A percentile compares a stretch with the other conserved stretches of the same genome.
phyloP scores from a whole-genome alignment of 164 flowering plant genomes.

The Magnolia sinica region DNA sequence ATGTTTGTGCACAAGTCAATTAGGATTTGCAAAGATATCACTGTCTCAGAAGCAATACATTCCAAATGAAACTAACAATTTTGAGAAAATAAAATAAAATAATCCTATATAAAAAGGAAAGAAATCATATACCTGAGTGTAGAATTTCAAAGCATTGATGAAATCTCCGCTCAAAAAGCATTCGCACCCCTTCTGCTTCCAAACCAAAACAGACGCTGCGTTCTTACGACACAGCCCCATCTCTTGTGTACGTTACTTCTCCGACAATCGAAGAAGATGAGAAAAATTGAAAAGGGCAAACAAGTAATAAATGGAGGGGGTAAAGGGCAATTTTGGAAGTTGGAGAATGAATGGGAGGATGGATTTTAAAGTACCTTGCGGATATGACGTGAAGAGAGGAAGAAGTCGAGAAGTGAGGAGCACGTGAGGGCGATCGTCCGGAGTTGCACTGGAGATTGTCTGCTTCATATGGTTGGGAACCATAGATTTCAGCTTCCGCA shows the following conservation, averaged over 20 bases:
- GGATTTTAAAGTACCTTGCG: conserved; percentile 31
- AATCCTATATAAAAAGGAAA: neutral
- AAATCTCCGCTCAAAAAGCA: conserved; percentile 51
- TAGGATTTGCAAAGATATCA: too few relatives aligned
- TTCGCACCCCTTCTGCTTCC: conserved; percentile 59
- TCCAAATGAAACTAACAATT: too few relatives aligned
- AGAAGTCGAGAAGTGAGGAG: conserved; percentile 55
- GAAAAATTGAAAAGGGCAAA: neutral
- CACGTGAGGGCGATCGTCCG: conserved; percentile 45
- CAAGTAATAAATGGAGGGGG: neutral
- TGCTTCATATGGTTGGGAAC: conserved; percentile 47
- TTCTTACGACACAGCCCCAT: conserved; percentile 51
- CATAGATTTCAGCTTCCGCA: conserved; percentile 63
- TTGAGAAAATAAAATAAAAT: too few relatives aligned
- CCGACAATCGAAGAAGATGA: conserved; percentile 34
- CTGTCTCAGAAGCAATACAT: too few relatives aligned
- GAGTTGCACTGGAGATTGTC: conserved; percentile 33
- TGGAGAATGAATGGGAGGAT: neutral
- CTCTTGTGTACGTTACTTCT: conserved; percentile 46
- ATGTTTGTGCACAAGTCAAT: too few relatives aligned
- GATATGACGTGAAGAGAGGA: conserved; percentile 44
- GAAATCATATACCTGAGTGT: conserved; percentile 48
- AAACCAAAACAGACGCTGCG: conserved; percentile 48
- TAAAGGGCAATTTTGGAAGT: conserved; percentile 9
- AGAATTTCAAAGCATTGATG: conserved; percentile 48